Evolutionary conservation across 768 basidiomycete genomes (phyloP), one percentile per base, ranked within the genome.

Genomic region (Termitomyces sp.): DNA sequence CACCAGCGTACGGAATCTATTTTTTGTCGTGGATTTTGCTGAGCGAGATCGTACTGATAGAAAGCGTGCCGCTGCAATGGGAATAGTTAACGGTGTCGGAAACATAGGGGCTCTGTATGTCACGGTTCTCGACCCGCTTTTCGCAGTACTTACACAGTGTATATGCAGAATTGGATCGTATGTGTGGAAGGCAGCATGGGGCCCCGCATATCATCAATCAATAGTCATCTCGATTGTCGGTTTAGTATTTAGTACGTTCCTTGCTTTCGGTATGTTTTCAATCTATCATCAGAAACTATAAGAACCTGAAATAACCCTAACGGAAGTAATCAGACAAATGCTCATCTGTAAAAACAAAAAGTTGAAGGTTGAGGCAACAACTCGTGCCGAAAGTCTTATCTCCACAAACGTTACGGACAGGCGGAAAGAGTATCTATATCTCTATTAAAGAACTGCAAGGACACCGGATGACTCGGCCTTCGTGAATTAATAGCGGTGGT

Each of bases 171-270:
- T 82, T 60, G 79, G 81, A 1, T 83, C 83, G 0, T 85, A 78
- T 59, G 74, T 77, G 0, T 87, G 85, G 85, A 80, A 80, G 60
- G 62, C 78, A 1, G 61, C 64, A 16, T 87, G 84, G 83, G 73
- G 81, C 7, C 84, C 85, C 0, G 59, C 74, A 56, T 87, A 86
- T 60, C 83, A 83, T 44, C 83, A 72, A 39, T 82, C 83, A 0
- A 82, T 86, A 81, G 70, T 72, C 39, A 81, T 87, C 50, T 70
- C 68, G 5, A 4, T 18, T 11, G 65, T 66, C 20, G 68, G 71
- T 11, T 66, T 74, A 9, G 69, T 69, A 20, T 66, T 72, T 18
- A 69, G 68, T 55, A 65, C 66, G 3, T 40, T 71, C n/a, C 57
- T 73, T 7, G 66, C 72, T 6, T 54, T 66, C 18, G 54, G 73